These are phyloP conservation scores for Tricharina praecox DNA, from an alignment of 495 filamentous ascomycete species.

Conservation along the genomic window DNA sequence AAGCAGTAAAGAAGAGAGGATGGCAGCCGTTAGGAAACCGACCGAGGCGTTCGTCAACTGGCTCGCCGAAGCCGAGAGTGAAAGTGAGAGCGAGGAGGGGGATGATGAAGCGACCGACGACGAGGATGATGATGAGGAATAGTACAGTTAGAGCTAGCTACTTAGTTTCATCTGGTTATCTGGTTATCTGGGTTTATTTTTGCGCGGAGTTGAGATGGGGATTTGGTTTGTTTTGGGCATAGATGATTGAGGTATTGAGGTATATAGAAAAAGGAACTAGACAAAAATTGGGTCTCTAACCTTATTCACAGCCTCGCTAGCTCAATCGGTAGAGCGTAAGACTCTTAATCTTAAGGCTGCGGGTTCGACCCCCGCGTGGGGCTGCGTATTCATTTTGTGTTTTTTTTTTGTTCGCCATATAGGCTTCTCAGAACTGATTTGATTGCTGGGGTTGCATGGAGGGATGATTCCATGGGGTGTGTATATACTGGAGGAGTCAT, in stretches of 20 bases:
- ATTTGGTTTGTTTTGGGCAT: not conserved
- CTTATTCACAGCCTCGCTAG: slow-evolving; percentile 31
- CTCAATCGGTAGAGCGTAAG: slow-evolving; percentile 45
- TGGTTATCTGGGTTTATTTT: not conserved
- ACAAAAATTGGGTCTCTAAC: too few species aligned
- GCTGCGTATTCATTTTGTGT: slow-evolving; percentile 19
- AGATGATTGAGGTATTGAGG: not conserved
- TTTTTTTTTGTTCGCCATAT: not conserved
- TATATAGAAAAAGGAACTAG: not conserved
- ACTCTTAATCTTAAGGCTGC: slow-evolving; percentile 45
- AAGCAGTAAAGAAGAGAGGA: slow-evolving; percentile 43
- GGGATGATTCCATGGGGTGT: too few species aligned
- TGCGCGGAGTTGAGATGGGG: not conserved
- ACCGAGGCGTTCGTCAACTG: slow-evolving; percentile 69
- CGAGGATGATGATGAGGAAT: slow-evolving; percentile 28
- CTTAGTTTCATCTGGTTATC: not conserved
- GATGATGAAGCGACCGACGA: slow-evolving; percentile 43
- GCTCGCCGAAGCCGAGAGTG: slow-evolving; percentile 66
- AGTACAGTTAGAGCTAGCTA: slow-evolving; percentile 1
- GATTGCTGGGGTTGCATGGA: too few species aligned
- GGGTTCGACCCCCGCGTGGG: slow-evolving; percentile 43
- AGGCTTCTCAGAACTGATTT: too few species aligned
- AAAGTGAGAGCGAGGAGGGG: slow-evolving; percentile 57
- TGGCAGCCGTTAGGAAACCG: slow-evolving; percentile 53
- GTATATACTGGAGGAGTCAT: too few species aligned